phyloP scores from a whole-genome alignment of 1,139 yeast genomes.

The Kodamaea derodonti region DNA sequence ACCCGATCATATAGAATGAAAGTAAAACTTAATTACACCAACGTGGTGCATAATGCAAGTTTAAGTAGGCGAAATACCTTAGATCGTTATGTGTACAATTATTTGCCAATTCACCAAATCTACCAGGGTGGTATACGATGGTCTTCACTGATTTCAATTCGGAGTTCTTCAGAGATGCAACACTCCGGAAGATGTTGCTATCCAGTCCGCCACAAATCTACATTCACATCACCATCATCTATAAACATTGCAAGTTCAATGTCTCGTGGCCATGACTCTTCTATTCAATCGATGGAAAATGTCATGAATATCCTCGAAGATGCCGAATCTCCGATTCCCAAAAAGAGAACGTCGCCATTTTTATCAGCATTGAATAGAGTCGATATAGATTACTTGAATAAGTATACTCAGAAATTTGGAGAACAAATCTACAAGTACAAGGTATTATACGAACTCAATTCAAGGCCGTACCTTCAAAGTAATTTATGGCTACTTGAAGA shows the following conservation, averaged over 20 bases:
- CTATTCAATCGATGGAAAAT: conserved; percentile 13
- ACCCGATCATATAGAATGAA: too few species aligned
- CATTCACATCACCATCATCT: too few species aligned
- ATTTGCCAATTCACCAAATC: too few species aligned
- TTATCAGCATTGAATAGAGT: conserved; percentile 9
- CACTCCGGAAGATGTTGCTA: too few species aligned
- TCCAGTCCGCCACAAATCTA: too few species aligned
- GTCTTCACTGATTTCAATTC: too few species aligned
- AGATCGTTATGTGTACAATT: too few species aligned
- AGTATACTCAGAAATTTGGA: conserved; percentile 13
- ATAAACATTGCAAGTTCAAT: conserved; percentile 8
- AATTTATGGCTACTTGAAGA: conserved; percentile 9
- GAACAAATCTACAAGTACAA: conserved; percentile 12
- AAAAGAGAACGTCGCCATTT: conserved; percentile 8
- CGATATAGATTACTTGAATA: conserved; percentile 12
- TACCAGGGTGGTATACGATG: too few species aligned
- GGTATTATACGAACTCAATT: conserved; percentile 11
- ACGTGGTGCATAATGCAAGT: too few species aligned
- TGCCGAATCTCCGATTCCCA: conserved; percentile 7
- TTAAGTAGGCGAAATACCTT: too few species aligned
- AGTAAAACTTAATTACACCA: too few species aligned
- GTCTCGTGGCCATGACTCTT: conserved; percentile 6
- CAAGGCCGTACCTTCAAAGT: conserved; percentile 12
- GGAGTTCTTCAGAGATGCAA: too few species aligned
- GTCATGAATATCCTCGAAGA: conserved; percentile 14